Base-by-base conservation (phyloP, 106 monocot genomes). In the Apostasia ramifera region DNA sequence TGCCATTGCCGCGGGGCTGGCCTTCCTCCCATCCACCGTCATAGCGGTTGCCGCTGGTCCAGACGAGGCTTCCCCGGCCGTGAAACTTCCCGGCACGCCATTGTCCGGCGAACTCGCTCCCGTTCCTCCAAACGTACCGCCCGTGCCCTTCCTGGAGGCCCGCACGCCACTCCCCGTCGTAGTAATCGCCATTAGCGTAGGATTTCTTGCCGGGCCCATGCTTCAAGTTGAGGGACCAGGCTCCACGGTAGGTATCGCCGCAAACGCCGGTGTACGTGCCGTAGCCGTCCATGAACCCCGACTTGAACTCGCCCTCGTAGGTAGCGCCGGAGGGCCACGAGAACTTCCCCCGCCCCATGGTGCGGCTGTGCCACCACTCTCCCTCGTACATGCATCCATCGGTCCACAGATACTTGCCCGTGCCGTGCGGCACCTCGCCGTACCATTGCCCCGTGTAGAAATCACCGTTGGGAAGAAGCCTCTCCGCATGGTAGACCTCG, bases 11-110 rank as follows among this genome's bases (percentile, higher is more conserved):
- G 5, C 61, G 53, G 1, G 91, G 91, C 55, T 55, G 54, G 0
- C 88, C 88, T 2, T 84, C 78, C 78, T 88, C 85, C 91, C 88
- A 92, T 38, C 66, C 65, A 12, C 91, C 91, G 2, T 92, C 91
- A 63, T 88, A 92, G 14, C 70, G 70, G 59, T 85, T 82, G 3
- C 88, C 81, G 44, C 83, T 81, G 2, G 67, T 59, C 91, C 85
- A 88, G 4, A 82, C 37, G 6, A 92, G 46, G 1, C 60, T 68
- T 0, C 91, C 91, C 0, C 70, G 66, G 2, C 91, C 91, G 59
- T 75, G 71, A 44, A 91, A 82, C 1, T 58, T 70, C 1, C 92
- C 92, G 2, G 48, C 69, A 38, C 66, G 73, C 92, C 92, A 92
- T 10, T 70, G 38, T 1, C 92, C 92, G 40, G 66, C 68, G 70